Evolutionary conservation across 441 rosid species (phyloP).

Genomic region (Capsella rubella): DNA sequence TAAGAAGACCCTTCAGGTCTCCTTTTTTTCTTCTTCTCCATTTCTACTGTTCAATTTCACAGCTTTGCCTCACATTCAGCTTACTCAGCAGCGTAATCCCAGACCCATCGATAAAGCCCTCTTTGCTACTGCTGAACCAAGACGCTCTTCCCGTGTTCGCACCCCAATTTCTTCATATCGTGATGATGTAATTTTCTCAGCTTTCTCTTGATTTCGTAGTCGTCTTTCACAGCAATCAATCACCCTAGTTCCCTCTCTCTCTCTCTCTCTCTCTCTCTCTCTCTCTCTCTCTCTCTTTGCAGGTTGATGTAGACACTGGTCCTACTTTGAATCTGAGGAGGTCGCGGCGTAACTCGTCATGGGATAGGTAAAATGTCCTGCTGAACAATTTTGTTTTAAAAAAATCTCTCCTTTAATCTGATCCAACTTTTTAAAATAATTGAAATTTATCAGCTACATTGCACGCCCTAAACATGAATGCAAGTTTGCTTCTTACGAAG

Average conservation of each 20-base stretch:
- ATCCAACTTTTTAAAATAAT: background rate
- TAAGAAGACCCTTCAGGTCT: conserved; percentile 19
- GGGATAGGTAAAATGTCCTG: conserved; percentile 36
- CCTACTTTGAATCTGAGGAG: conserved; percentile 16
- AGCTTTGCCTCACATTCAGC: background rate
- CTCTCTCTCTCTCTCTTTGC: background rate
- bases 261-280: background rate
- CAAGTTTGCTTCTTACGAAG: conserved; percentile 59
- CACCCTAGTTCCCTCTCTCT: background rate
- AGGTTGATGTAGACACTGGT: conserved; percentile 44
- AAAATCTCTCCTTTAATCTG: background rate
- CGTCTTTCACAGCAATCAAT: background rate
- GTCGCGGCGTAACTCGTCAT: conserved; percentile 47
- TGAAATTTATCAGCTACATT: conserved; percentile 47
- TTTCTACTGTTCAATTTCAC: background rate
- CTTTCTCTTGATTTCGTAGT: background rate
- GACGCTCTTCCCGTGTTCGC: conserved; percentile 65
- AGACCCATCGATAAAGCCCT: conserved; percentile 40
- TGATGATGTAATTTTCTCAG: conserved; percentile 50
- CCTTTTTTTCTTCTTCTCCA: too few relatives aligned
- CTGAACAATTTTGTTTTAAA: background rate
- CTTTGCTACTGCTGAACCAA: conserved; percentile 43
- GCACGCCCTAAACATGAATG: conserved; percentile 60
- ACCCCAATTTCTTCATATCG: conserved; percentile 46
- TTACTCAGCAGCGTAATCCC: conserved; percentile 30